Base-by-base conservation (phyloP, 192 early-diverging fungal species). In the Coemansia sp. region DNA sequence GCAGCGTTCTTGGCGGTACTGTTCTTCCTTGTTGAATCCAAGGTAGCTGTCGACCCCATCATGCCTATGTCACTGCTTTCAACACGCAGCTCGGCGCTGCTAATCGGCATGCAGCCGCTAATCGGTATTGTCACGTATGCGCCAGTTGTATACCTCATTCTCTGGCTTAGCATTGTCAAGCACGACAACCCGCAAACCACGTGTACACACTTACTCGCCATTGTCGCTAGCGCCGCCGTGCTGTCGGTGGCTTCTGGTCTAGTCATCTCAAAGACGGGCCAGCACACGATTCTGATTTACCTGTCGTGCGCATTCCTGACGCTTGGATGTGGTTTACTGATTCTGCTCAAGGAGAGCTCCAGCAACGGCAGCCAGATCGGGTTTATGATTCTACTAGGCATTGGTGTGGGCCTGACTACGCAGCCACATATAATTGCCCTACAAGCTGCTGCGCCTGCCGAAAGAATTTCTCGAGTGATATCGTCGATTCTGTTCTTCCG, bases 101-200 rank as follows among this genome's bases (percentile, higher is more conserved):
- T 81, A 44, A 25, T 75, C 23, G 50, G 32, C 11, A 55, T 77
- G 34, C 70, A 76, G 66, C 69, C 66, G 32, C 62, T 77, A 15
- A 17, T 73, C 7, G 75, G 77, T 8, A 57, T 75, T 29, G 72
- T 67, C 34, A 72, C 66, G 6, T 79, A 67, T 61, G 51, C 63
- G 14, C 77, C 73, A 0, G 15, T 77, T 3, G 59, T 80, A 7
- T 97, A 90, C 82, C 69, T 90, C 31, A 85, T 89, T 1, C 15
- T 89, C 25, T 94, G 86, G 72, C 94, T 92, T 72, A 88, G 92
- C 61, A 53, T 63, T 7, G 72, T 82, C 69, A 74, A 77, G 51
- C 36, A 38, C 31, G 68, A 64, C 55, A 71, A 68, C 3, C 19
- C 67, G 0, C n/a, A 38, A 21, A 67, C n/a, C 37, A 48, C 63